Evolutionary conservation across 1,284 basidiomycete species (phyloP), one percentile per base, ranked within the genome.

Genomic region (Inonotus obliquus): DNA sequence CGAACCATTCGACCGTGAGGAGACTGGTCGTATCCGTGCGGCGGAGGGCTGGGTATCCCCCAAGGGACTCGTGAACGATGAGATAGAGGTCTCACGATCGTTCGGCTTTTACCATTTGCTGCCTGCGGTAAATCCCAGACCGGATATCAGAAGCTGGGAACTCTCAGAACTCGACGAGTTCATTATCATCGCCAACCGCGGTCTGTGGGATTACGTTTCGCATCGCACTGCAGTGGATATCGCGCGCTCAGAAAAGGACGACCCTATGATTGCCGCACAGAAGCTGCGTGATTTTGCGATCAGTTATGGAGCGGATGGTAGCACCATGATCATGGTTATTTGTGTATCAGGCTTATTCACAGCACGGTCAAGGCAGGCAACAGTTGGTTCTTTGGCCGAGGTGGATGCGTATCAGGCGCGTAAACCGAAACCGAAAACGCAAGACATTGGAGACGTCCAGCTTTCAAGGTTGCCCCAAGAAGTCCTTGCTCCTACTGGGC

Each of bases 251-350:
- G 92, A 94, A 71, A 77, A 85, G 29, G 82, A 83, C 17, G 93
- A 98, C 71, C 94, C 96, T 0, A 98, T 98, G 94, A 87, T 96
- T 68, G 96, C 97, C 2, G 94, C 96, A 0, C 96, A 98, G 76
- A 98, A 98, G 78, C 77, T 99, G 57, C 84, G 97, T 59, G 97
- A 99, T 74, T 92, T 98, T 68, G 95, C 97, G 10, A 92, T 99
- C 70, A 94, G 93, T 69, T 98, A 98, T 74, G 97, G 97, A 13
- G 95, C 95, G 9, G 89, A 94, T 66, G 92, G 93, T 14, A 94
- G 89, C 65, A 90, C 92, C 62, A 97, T 98, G 94, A 95, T 99
- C 75, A 98, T 99, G 96, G 94, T 98, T 39, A 85, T 99, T 67
- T 86, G 86, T 54, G 81, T 98, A 14, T 84, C 85, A 11, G 93